Conservation (phyloP, 495 filamentous ascomycete genomes). For the Neurospora sp. region DNA sequence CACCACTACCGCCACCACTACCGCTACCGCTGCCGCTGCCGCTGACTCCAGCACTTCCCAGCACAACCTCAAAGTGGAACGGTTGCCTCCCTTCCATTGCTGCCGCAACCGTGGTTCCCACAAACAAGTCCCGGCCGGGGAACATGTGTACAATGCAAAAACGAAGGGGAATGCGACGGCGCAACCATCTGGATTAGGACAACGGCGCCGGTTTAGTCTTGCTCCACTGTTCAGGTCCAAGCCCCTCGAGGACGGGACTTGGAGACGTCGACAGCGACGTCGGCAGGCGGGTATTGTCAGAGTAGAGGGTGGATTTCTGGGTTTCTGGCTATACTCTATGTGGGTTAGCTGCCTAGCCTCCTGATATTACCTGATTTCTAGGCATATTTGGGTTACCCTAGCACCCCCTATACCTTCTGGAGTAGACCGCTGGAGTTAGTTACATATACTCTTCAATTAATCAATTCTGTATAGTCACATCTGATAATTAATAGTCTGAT, state of each 20-base stretch:
- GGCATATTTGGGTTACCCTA: too few species aligned
- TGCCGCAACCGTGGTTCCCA: background rate
- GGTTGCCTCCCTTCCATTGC: background rate
- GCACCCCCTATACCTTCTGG: too few species aligned
- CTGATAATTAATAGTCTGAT: too few species aligned
- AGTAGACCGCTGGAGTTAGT: too few species aligned
- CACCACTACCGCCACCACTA: background rate
- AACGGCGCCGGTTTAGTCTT: background rate
- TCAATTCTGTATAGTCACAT: too few species aligned
- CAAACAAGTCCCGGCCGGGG: background rate
- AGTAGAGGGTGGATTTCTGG: too few species aligned
- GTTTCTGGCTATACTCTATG: too few species aligned
- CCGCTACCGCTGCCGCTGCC: background rate
- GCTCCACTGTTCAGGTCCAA: background rate
- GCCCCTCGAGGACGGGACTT: background rate
- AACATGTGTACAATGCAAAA: background rate
- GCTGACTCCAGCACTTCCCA: background rate
- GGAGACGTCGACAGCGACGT: background rate
- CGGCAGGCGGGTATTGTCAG: background rate
- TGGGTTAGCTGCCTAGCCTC: too few species aligned
- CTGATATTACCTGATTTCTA: too few species aligned
- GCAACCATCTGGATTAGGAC: background rate
- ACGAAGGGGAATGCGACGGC: background rate
- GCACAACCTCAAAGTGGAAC: too few species aligned
- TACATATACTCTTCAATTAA: too few species aligned